Evolutionary conservation across 1,139 yeast species (phyloP), one percentile per base, ranked within the genome.

Genomic region (Saccharomyces hybrid): DNA sequence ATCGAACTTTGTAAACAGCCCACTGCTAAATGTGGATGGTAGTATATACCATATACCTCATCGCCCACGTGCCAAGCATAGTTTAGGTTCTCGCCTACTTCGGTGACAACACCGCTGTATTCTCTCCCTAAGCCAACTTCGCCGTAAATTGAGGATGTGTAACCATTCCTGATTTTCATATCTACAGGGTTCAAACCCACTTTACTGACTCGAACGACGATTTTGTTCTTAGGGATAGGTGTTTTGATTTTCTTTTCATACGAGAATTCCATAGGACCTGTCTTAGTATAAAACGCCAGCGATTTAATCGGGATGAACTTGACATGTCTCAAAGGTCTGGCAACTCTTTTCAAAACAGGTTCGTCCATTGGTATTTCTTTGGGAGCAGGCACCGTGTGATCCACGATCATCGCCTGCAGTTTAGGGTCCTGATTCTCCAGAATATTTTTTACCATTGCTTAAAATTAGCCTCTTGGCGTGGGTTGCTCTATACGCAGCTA

Each of bases 51-150:
- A 63, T 79, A 79, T 1, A 86, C 85, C 42, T 77, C 75, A 62
- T 86, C 93, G 34, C 91, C 93, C 4, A 71, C 78, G 30, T 73
- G 69, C 68, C 79, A 78, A 11, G 70, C 65, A 2, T 64, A 61
- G 25, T 63, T 63, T 9, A 78, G 69, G 5, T 69, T 66, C 0
- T 70, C 67, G 8, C 95, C 95, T 50, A 84, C 81, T 41, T 81
- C 76, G 1, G 77, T 78, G 38, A 88, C 75, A 1, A 73, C 73
- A 41, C 96, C 96, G 9, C 86, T 70, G 63, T 79, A 87, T 63
- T 88, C 96, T 56, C 81, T 74, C 3, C 93, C 91, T 30, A 84
- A 64, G 7, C 88, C 89, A 54, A 80, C 78, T 42, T 74, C 75
- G 65, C 73, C 57, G 70, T 70, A 64, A 71, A 73, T 60, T 63